Evolutionary conservation across 495 filamentous ascomycete genomes (phyloP).

Genomic region (Neurospora africana): DNA sequence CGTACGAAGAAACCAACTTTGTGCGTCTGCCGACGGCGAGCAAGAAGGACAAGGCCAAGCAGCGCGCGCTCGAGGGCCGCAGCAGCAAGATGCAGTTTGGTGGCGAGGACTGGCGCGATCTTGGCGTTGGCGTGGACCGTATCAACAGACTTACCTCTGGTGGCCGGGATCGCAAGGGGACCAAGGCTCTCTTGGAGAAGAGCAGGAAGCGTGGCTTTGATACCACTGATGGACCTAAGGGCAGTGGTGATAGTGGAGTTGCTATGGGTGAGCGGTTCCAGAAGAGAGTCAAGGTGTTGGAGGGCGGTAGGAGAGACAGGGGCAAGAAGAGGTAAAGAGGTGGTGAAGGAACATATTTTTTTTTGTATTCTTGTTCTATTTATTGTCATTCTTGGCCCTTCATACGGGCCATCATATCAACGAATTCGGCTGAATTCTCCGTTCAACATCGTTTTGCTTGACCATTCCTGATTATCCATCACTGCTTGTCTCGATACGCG

Average conservation of each 20-base stretch:
- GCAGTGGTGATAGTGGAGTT: conserved; percentile 36
- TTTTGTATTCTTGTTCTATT: not conserved
- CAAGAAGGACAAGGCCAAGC: conserved; percentile 61
- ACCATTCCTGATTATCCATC: not conserved
- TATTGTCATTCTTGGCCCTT: not conserved
- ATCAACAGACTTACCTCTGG: conserved; percentile 62
- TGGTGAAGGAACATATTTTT: not conserved
- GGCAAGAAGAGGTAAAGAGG: conserved; percentile 28
- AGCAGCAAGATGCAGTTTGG: conserved; percentile 49
- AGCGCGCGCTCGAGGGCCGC: conserved; percentile 31
- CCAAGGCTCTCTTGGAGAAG: conserved; percentile 57
- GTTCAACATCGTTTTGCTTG: not conserved
- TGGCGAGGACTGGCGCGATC: conserved; percentile 73
- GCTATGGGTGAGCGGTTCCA: conserved; percentile 61
- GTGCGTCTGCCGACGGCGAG: conserved; percentile 68
- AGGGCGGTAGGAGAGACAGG: conserved; percentile 44
- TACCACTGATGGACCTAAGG: conserved; percentile 46
- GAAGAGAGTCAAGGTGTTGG: conserved; percentile 61
- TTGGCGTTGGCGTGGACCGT: conserved; percentile 68
- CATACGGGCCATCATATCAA: not conserved
- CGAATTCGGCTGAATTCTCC: not conserved
- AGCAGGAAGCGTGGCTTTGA: conserved; percentile 63
- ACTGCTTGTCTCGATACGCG: not conserved
- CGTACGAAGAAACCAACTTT: conserved; percentile 84
- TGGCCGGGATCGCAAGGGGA: conserved; percentile 40